Evolutionary conservation across 768 basidiomycete species (phyloP).

Genomic region (Phanerodontia chrysosporium): DNA sequence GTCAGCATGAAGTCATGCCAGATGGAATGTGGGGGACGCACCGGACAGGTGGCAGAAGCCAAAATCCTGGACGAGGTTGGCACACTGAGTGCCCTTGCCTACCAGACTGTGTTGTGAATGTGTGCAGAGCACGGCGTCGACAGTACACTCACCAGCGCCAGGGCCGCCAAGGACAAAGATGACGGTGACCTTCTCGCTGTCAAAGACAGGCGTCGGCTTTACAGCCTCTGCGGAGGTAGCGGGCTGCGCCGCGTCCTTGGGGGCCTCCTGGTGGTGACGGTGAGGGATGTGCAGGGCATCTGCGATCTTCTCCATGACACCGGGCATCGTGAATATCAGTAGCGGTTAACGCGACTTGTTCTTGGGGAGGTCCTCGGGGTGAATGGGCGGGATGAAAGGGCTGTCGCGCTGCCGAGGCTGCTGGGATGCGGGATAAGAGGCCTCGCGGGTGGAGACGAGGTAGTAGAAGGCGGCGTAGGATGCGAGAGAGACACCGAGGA

Average conservation of each 20-base stretch:
- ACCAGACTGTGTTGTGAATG: conserved; percentile 1
- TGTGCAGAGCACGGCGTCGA: conserved; percentile 3
- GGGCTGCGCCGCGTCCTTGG: not conserved
- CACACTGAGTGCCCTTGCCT: conserved; percentile 98
- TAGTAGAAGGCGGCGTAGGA: conserved; percentile 57
- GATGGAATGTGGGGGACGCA: conserved; percentile 29
- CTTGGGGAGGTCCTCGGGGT: conserved; percentile 25
- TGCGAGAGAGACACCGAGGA: conserved; percentile 50
- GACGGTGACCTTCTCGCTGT: conserved; percentile 72
- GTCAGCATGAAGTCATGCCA: conserved; percentile 3
- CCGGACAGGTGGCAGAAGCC: conserved; percentile 92
- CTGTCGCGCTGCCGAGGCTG: conserved; percentile 60
- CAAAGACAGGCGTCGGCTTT: conserved; percentile 47
- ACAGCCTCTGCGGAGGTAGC: not conserved
- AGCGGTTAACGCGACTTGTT: not conserved
- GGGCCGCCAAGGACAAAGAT: conserved; percentile 96
- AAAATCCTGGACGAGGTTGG: conserved; percentile 76
- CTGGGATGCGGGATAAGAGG: conserved; percentile 53
- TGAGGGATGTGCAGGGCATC: conserved; percentile 30
- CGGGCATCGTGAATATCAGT: conserved; percentile 29
- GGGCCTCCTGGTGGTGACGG: conserved; percentile 11
- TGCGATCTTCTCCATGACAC: conserved; percentile 39
- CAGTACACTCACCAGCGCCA: conserved; percentile 66
- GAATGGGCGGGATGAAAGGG: conserved; percentile 61
- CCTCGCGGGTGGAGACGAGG: conserved; percentile 53